Evolutionary conservation across 257 asterid genomes (phyloP).

Genomic region (Solanum chilense): DNA sequence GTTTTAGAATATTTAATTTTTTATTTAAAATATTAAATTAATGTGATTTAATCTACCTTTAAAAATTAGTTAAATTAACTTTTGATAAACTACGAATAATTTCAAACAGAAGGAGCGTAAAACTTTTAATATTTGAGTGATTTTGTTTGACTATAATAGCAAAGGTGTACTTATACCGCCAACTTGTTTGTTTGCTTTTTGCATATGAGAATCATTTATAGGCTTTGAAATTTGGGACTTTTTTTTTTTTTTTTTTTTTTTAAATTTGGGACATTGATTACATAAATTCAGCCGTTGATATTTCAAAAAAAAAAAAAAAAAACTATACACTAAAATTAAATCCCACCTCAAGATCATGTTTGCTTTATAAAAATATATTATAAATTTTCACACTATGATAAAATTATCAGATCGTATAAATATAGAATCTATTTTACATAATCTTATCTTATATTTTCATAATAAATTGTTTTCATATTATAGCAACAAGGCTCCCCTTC

Average conservation of each 20-base stretch:
- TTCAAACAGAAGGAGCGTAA: rapidly evolving
- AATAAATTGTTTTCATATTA: too few relatives aligned
- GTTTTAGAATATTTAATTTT: too few relatives aligned
- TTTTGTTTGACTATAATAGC: neutral
- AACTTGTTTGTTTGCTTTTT: neutral
- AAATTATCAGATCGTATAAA: too few relatives aligned
- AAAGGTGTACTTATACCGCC: neutral
- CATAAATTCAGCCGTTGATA: neutral
- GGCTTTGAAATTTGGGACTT: neutral
- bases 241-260: too few relatives aligned
- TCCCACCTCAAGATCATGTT: neutral
- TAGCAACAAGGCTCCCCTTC: neutral
- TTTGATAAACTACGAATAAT: too few relatives aligned
- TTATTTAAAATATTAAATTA: too few relatives aligned
- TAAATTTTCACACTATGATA: too few relatives aligned
- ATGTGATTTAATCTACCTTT: too few relatives aligned
- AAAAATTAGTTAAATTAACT: too few relatives aligned
- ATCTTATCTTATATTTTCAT: too few relatives aligned
- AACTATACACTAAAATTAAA: neutral
- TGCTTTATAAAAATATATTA: neutral
- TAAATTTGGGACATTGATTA: neutral
- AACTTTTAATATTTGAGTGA: neutral
- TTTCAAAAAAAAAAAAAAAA: too few relatives aligned
- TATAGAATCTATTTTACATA: rapidly evolving
- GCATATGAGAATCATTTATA: neutral